These are phyloP conservation scores for Penicillium expansum DNA, from an alignment of 2,329 filamentous ascomycete genomes.

Conservation along the genomic window DNA sequence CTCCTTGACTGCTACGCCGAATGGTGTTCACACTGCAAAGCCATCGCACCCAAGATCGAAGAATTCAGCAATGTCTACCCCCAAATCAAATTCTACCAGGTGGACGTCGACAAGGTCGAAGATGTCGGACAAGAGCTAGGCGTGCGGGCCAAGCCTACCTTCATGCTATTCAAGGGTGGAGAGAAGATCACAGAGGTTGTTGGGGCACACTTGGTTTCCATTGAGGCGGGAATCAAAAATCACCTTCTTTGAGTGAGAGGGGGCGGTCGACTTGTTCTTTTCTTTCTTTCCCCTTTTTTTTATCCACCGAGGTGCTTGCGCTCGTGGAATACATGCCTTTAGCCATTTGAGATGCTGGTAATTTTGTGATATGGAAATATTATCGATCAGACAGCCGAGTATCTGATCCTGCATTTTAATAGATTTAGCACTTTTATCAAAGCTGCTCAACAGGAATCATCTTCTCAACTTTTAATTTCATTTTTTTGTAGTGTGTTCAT, in stretches of 20 bases:
- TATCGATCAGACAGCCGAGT: neutral
- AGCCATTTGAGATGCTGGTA: neutral
- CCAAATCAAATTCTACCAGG: conserved; percentile 7
- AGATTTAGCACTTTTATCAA: neutral
- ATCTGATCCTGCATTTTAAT: neutral
- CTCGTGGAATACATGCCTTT: neutral
- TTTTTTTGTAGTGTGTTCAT: neutral
- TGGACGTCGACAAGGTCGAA: conserved; percentile 1
- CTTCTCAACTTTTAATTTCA: neutral
- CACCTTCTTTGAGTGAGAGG: neutral
- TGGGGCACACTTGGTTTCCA: neutral
- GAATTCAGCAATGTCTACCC: neutral
- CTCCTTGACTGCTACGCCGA: conserved; percentile 5
- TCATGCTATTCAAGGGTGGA: conserved; percentile 6
- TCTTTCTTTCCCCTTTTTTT: neutral
- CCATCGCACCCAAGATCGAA: neutral
- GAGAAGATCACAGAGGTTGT: conserved; percentile 7
- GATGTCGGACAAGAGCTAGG: conserved; percentile 2
- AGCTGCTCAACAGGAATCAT: neutral
- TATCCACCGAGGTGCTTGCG: neutral
- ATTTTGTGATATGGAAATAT: neutral
- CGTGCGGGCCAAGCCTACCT: conserved; percentile 3
- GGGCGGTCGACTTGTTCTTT: neutral
- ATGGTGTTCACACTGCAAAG: conserved; percentile 3
- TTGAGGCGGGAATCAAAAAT: conserved; percentile 2